Evolutionary conservation across 2,329 filamentous ascomycete species (phyloP).

Genomic region (Neopestalotiopsis sp.): DNA sequence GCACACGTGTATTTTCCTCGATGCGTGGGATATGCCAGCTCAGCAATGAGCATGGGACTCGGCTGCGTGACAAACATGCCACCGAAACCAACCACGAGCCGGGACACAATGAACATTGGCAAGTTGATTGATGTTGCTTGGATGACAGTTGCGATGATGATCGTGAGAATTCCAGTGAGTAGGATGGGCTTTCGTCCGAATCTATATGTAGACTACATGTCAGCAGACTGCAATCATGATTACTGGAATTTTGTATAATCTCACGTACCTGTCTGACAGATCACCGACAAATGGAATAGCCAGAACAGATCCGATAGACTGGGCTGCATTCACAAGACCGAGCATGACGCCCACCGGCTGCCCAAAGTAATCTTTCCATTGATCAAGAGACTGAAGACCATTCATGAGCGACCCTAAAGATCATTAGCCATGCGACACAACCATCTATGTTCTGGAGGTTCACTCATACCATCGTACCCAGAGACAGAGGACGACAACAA

Average conservation of each 20-base stretch:
- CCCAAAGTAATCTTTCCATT: slow-evolving; percentile 39
- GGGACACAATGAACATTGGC: slow-evolving; percentile 41
- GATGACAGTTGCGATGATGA: slow-evolving; percentile 40
- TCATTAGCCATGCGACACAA: neutral
- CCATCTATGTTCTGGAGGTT: neutral
- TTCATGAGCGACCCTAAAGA: slow-evolving; percentile 41
- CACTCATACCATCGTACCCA: slow-evolving; percentile 44
- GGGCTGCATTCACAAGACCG: slow-evolving; percentile 36
- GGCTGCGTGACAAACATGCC: slow-evolving; percentile 45
- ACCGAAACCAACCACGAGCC: slow-evolving; percentile 42
- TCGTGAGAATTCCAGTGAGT: slow-evolving; percentile 36
- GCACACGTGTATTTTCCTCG: slow-evolving; percentile 38
- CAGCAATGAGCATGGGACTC: slow-evolving; percentile 40
- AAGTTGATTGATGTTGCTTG: slow-evolving; percentile 42
- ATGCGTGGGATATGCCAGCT: slow-evolving; percentile 40
- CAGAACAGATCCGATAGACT: slow-evolving; percentile 34
- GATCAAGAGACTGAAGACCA: slow-evolving; percentile 42
- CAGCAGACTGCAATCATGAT: neutral
- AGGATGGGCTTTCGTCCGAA: slow-evolving; percentile 32
- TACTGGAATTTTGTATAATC: neutral
- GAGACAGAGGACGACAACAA: slow-evolving; percentile 43
- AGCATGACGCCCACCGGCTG: slow-evolving; percentile 35
- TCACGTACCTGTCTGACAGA: slow-evolving; percentile 31
- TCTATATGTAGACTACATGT: neutral
- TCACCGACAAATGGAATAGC: slow-evolving; percentile 44